phyloP scores from a whole-genome alignment of 805 yeast genomes.

The Kluyveromyces lactis region DNA sequence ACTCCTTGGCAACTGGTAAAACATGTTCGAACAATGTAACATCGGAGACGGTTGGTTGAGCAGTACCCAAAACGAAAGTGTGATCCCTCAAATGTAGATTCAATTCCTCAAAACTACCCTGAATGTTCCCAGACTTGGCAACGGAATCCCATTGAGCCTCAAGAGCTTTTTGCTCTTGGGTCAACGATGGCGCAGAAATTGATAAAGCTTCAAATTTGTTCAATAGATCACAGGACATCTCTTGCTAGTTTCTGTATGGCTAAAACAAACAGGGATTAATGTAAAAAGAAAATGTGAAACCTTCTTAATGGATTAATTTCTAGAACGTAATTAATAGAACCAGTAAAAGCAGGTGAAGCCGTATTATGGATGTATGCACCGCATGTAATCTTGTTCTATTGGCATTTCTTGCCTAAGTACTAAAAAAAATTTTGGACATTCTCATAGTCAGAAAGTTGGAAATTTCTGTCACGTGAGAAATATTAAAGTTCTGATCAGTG shows the following conservation, averaged over 20 bases:
- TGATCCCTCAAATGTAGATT: constrained; percentile 60
- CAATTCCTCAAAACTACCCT: constrained; percentile 45
- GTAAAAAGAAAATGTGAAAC: no score
- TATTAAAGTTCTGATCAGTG: no score
- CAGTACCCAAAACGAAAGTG: constrained; percentile 63
- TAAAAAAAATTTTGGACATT: background rate
- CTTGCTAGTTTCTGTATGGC: background rate
- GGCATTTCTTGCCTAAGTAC: no score
- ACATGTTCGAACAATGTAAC: constrained; percentile 58
- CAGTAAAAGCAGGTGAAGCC: no score
- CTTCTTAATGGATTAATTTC: no score
- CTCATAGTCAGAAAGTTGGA: background rate
- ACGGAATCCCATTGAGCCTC: constrained; percentile 74
- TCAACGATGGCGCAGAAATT: constrained; percentile 25
- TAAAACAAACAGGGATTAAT: no score
- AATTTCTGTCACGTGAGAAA: background rate
- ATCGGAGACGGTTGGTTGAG: constrained; percentile 60
- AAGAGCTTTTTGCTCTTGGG: constrained; percentile 55
- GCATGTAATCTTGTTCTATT: no score
- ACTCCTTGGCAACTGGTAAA: constrained; percentile 48
- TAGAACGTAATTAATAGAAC: no score
- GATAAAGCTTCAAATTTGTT: constrained; percentile 21
- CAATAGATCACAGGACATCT: constrained; percentile 18
- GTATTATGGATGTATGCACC: no score
- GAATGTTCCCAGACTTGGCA: constrained; percentile 45